These are phyloP conservation scores for Diaporthe citrichinensis DNA, from an alignment of 2,329 filamentous ascomycete species.

Conservation along the genomic window DNA sequence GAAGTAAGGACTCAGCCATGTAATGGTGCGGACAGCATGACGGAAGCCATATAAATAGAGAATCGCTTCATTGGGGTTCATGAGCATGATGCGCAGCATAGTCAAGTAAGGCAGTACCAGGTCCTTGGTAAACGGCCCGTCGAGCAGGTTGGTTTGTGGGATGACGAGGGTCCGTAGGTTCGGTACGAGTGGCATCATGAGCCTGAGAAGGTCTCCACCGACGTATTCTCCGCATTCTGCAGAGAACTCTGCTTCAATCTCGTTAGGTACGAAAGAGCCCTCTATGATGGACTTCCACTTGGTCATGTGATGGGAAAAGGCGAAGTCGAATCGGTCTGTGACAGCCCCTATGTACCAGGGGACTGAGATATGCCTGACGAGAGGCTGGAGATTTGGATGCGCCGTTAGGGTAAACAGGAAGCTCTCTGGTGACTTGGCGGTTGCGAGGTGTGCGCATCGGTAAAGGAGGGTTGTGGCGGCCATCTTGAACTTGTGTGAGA, in stretches of 20 bases:
- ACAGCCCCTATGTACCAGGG: not conserved
- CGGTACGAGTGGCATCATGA: not conserved
- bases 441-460: not conserved
- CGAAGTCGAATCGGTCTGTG: not conserved
- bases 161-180: not conserved
- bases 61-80: not conserved
- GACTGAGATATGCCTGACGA: not conserved
- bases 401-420: not conserved
- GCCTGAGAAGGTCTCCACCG: no score
- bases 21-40: not conserved
- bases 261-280: no score
- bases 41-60: accelerated
- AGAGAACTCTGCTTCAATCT: not conserved
- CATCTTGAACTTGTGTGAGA: not conserved
- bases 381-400: not conserved
- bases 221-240: no score
- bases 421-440: not conserved
- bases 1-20: not conserved
- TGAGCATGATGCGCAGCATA: not conserved
- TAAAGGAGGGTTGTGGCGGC: conserved; percentile 19
- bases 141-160: not conserved
- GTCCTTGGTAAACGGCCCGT: not conserved
- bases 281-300: no score
- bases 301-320: not conserved
- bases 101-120: not conserved